These are phyloP conservation scores for Sugiyamaella lignohabitans DNA, from an alignment of 805 yeast genomes.

Conservation along the genomic window DNA sequence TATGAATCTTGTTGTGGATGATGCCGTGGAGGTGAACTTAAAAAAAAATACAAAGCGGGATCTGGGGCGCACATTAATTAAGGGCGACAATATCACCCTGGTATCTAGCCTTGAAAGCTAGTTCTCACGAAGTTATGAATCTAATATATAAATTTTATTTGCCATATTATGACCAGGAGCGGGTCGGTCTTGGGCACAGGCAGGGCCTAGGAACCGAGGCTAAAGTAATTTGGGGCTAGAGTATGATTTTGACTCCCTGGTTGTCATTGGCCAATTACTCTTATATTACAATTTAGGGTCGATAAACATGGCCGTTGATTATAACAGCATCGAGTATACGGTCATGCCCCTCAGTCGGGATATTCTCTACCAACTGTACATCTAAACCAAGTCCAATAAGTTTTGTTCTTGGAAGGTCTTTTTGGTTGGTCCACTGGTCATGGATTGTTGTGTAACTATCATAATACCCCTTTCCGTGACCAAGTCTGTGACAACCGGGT, in stretches of 20 bases:
- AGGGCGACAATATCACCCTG: conserved; percentile 90
- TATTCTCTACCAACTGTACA: conserved; percentile 49
- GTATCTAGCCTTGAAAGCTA: conserved; percentile 44
- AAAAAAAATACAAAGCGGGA: conserved; percentile 44
- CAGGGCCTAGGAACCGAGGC: no score
- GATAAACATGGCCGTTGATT: no score
- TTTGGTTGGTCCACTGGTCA: conserved; percentile 26
- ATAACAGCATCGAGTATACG: conserved; percentile 51
- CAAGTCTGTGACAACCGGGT: conserved; percentile 48
- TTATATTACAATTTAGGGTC: no score
- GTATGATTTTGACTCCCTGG: no score
- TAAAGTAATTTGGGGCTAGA: no score
- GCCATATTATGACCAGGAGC: neutral
- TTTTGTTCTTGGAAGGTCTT: conserved; percentile 19
- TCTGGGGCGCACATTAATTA: conserved; percentile 57
- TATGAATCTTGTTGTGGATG: conserved; percentile 73
- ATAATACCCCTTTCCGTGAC: conserved; percentile 92
- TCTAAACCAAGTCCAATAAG: conserved; percentile 57
- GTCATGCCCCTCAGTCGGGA: conserved; percentile 63
- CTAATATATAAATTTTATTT: neutral
- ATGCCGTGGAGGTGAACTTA: conserved; percentile 56
- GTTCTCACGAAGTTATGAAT: conserved; percentile 15
- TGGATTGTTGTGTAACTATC: conserved; percentile 65
- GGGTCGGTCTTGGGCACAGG: neutral
- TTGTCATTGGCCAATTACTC: no score